Percentiles rank a stretch among this genome's conserved stretches.
phyloP scores from a whole-genome alignment of 495 filamentous ascomycete species.

The Tuber brumale region DNA sequence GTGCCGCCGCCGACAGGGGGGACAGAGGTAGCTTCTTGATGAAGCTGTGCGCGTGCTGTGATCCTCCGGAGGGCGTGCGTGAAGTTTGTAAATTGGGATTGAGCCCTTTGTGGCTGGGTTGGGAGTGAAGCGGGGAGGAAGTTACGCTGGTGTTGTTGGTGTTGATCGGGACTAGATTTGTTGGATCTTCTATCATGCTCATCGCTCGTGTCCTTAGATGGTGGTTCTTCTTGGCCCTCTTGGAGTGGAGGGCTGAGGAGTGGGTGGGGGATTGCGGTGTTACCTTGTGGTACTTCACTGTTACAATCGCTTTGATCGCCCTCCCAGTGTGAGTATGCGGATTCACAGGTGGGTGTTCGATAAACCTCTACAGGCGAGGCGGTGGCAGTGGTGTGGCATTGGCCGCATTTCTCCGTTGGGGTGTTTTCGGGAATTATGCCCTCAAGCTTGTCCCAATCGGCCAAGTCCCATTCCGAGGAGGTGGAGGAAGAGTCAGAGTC shows the following conservation, averaged over 20 bases:
- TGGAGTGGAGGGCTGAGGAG: background rate
- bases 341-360: background rate
- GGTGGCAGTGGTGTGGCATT: background rate
- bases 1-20: background rate
- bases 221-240: conserved; percentile 5
- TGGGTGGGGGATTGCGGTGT: background rate
- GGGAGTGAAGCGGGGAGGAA: background rate
- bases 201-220: conserved; percentile 4
- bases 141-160: background rate
- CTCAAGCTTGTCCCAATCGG: background rate
- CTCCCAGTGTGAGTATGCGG: background rate
- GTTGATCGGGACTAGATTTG: background rate
- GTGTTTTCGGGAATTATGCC: background rate
- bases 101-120: background rate
- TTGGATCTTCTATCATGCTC: background rate
- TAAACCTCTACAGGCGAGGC: background rate
- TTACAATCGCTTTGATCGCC: background rate
- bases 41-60: background rate
- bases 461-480: background rate
- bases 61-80: background rate
- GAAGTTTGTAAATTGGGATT: background rate
- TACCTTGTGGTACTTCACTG: background rate
- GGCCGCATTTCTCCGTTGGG: background rate
- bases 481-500: background rate
- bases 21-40: background rate